These are phyloP conservation scores for Colletotrichum australisinense DNA, from an alignment of 2,329 filamentous ascomycete species.

Conservation along the genomic window DNA sequence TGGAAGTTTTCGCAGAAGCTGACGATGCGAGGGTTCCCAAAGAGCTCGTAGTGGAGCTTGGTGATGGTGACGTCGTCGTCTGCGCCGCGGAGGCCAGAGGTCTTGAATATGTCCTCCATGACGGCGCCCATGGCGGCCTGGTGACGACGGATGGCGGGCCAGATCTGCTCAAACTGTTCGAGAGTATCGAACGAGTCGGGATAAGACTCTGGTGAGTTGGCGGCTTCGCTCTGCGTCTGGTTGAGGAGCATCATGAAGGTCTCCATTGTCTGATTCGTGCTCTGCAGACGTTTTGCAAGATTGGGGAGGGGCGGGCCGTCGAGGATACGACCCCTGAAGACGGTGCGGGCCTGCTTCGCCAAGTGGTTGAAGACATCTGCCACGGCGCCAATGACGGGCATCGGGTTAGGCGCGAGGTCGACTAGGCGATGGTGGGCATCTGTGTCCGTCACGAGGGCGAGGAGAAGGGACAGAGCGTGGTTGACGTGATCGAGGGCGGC, in stretches of 20 bases:
- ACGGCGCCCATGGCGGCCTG: slow-evolving; percentile 36
- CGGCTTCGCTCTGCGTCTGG: slow-evolving; percentile 33
- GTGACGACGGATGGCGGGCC: slow-evolving; percentile 30
- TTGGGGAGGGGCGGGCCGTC: slow-evolving; percentile 40
- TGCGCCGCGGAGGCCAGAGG: slow-evolving; percentile 19
- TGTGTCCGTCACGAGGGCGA: slow-evolving; percentile 44
- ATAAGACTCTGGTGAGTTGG: slow-evolving; percentile 23
- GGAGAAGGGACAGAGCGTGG: slow-evolving; percentile 47
- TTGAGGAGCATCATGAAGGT: slow-evolving; percentile 42
- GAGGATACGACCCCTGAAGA: slow-evolving; percentile 39
- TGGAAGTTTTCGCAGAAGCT: slow-evolving; percentile 35
- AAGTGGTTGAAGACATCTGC: slow-evolving; percentile 41
- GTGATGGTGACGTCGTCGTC: slow-evolving; percentile 33
- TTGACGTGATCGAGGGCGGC: slow-evolving; percentile 49
- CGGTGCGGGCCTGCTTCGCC: slow-evolving; percentile 38
- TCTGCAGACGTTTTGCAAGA: slow-evolving; percentile 36
- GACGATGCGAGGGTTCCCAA: slow-evolving; percentile 35
- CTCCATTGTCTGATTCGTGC: slow-evolving; percentile 40
- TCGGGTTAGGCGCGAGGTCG: slow-evolving; percentile 40
- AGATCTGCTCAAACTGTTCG: slow-evolving; percentile 41
- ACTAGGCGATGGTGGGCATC: slow-evolving; percentile 26
- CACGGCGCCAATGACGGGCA: slow-evolving; percentile 39
- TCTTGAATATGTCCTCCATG: slow-evolving; percentile 37
- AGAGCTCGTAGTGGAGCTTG: slow-evolving; percentile 33
- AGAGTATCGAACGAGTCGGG: slow-evolving; percentile 39